A percentile compares a stretch with the other conserved stretches of the same genome.
These are phyloP conservation scores for Corallochytrium limacisporum DNA, from an alignment of 78 protist species.

Conservation along the genomic window DNA sequence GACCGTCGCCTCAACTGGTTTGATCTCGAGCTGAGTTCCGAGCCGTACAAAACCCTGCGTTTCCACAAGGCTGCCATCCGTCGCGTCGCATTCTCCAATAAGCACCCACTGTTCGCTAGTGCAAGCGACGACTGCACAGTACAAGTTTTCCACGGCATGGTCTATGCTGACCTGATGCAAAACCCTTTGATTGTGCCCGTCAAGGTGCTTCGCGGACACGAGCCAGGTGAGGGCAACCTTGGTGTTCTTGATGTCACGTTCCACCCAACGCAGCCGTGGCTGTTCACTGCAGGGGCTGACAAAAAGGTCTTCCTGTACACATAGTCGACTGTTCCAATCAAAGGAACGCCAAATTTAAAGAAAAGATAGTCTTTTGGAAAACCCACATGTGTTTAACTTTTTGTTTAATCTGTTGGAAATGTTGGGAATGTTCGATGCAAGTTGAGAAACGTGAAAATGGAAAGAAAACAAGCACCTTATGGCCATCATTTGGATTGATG, in stretches of 20 bases:
- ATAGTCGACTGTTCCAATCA: neutral
- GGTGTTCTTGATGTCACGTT: slow-evolving; percentile 74
- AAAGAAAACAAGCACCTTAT: too few relatives aligned
- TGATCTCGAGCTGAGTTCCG: slow-evolving; percentile 75
- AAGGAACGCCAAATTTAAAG: too few relatives aligned
- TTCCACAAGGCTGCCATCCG: slow-evolving; percentile 79
- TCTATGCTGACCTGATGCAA: slow-evolving; percentile 51
- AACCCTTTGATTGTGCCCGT: slow-evolving; percentile 92
- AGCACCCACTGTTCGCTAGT: slow-evolving; percentile 84
- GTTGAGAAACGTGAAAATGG: too few relatives aligned
- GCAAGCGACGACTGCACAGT: slow-evolving; percentile 74
- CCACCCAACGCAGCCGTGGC: slow-evolving; percentile 95
- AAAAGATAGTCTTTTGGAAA: too few relatives aligned
- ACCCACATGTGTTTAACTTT: too few relatives aligned
- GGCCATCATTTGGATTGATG: too few relatives aligned
- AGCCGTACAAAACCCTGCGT: slow-evolving; percentile 75
- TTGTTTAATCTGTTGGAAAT: too few relatives aligned
- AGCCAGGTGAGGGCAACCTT: neutral
- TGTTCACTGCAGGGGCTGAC: slow-evolving; percentile 80
- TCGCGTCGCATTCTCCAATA: slow-evolving; percentile 58
- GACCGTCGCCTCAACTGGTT: slow-evolving; percentile 86
- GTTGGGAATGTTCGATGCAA: too few relatives aligned
- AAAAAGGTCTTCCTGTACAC: slow-evolving; percentile 43
- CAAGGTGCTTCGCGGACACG: slow-evolving; percentile 64
- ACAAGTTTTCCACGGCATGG: slow-evolving; percentile 78